These are phyloP conservation scores for Penicillium sclerotigenum DNA, from an alignment of 2,329 filamentous ascomycete species.

Conservation along the genomic window DNA sequence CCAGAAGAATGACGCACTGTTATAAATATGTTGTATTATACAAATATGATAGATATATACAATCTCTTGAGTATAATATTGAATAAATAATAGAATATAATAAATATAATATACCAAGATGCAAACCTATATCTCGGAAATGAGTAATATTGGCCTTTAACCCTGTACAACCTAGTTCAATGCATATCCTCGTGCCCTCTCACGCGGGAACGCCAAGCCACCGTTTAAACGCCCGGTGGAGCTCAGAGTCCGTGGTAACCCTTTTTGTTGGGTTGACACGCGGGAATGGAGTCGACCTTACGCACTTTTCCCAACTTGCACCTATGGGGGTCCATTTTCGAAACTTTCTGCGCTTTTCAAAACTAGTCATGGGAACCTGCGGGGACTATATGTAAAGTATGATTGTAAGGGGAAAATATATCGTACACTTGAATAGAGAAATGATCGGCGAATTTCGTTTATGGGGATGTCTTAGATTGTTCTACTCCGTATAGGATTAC, in stretches of 20 bases:
- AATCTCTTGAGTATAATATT: neutral
- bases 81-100: no score
- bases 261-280: slow-evolving; percentile 18
- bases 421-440: neutral
- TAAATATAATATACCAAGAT: no score
- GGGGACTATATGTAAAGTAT: neutral
- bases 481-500: neutral
- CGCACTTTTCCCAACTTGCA: slow-evolving; percentile 3
- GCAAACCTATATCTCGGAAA: no score
- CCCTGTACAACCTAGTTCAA: neutral
- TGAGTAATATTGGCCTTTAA: neutral
- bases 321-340: neutral
- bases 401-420: neutral
- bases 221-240: slow-evolving; percentile 24
- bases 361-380: neutral
- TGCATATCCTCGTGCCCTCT: slow-evolving; percentile 9
- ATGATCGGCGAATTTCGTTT: neutral
- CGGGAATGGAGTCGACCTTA: slow-evolving; percentile 25
- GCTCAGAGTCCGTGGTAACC: neutral
- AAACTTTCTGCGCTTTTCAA: neutral
- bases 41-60: neutral
- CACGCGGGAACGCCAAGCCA: slow-evolving; percentile 11
- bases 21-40: neutral
- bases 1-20: slow-evolving; percentile 3
- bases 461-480: neutral